Evolutionary conservation across 2,329 filamentous ascomycete species (phyloP).

Genomic region (Trichoderma guizhouense): DNA sequence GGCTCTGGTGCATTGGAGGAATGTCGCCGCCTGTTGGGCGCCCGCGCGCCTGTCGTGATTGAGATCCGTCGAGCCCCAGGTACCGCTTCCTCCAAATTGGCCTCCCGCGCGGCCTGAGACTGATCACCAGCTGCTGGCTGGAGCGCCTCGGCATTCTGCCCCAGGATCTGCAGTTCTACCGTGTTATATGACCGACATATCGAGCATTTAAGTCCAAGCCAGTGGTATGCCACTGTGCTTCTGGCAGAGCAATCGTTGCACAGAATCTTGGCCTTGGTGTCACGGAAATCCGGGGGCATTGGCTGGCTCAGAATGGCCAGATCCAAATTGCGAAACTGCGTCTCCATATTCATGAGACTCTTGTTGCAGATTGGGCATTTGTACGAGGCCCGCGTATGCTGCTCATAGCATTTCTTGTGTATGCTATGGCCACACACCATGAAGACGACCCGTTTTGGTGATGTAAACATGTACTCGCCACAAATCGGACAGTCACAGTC

Average conservation of each 20-base stretch:
- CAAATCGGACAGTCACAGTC: constrained; percentile 97
- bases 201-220: constrained; percentile 87
- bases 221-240: constrained; percentile 85
- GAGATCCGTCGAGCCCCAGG: constrained; percentile 25
- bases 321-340: constrained; percentile 87
- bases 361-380: constrained; percentile 97
- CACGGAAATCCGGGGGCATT: constrained; percentile 80
- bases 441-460: constrained; percentile 81
- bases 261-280: constrained; percentile 77
- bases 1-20: constrained; percentile 38
- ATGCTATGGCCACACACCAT: constrained; percentile 97
- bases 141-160: constrained; percentile 34
- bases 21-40: constrained; percentile 36
- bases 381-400: constrained; percentile 86
- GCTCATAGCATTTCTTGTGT: constrained; percentile 82
- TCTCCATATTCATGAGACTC: constrained; percentile 96
- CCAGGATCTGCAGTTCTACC: constrained; percentile 59
- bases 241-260: constrained; percentile 95
- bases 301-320: constrained; percentile 83
- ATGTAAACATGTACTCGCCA: constrained; percentile 94
- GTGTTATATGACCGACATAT: constrained; percentile 70
- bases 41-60: constrained; percentile 16
- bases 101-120: constrained; percentile 14
- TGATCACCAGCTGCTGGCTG: constrained; percentile 28
- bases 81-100: not conserved